Conservation (phyloP, 2,329 filamentous ascomycete genomes). For the Helicocarpus griseus region DNA sequence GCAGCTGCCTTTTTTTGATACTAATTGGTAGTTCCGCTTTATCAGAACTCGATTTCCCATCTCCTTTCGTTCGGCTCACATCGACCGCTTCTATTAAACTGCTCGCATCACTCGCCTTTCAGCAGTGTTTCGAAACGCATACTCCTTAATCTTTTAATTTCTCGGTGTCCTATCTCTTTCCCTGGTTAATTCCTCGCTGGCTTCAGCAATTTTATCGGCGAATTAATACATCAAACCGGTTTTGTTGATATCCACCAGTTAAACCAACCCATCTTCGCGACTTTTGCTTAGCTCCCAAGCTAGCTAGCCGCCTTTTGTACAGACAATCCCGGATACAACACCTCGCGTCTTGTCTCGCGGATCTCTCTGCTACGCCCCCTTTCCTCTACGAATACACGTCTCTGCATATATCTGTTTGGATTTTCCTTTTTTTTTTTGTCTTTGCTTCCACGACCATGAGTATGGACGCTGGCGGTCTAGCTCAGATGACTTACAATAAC, state of each 20-base stretch:
- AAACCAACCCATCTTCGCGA: not conserved
- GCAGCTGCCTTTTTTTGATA: too few species aligned
- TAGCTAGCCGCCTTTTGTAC: not conserved
- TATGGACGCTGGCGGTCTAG: constrained; percentile 95
- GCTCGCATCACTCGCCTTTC: not conserved
- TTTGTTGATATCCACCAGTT: not conserved
- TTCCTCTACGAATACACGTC: constrained; percentile 8
- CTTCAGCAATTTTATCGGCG: not conserved
- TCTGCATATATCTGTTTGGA: constrained; percentile 19
- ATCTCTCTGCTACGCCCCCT: not conserved
- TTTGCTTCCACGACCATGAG: constrained; percentile 24
- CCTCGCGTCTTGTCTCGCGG: not conserved
- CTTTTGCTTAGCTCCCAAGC: not conserved
- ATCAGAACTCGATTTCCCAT: not conserved
- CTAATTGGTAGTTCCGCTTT: not conserved
- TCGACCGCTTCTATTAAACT: not conserved
- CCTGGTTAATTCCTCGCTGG: not conserved
- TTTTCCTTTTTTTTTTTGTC: constrained; percentile 11
- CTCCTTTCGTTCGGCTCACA: not conserved
- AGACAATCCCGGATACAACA: not conserved
- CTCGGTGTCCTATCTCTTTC: not conserved
- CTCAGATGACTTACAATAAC: constrained; percentile 94
- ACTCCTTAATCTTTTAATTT: constrained; percentile 1
- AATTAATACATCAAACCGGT: not conserved
- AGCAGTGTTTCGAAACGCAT: not conserved